Conservation (phyloP, 495 filamentous ascomycete species). For the Niebla homalea region DNA sequence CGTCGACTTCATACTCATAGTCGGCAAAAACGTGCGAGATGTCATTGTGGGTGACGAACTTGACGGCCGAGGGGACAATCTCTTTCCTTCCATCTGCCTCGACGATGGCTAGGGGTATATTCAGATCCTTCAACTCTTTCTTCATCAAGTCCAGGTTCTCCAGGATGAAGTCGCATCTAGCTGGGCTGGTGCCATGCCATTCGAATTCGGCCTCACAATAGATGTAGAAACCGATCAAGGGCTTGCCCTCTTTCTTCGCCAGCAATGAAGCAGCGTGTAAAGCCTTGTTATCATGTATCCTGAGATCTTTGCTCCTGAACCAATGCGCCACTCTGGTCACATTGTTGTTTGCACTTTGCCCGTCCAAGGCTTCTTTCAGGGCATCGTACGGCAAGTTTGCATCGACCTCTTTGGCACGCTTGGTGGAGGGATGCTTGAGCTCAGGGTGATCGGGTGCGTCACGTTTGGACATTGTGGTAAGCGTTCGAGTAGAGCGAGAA, state of each 20-base stretch:
- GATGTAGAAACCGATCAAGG: constrained; percentile 27
- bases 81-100: constrained; percentile 21
- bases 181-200: constrained; percentile 30
- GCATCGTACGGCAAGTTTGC: constrained; percentile 20
- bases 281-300: constrained; percentile 30
- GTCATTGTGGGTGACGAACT: constrained; percentile 27
- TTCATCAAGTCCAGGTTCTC: constrained; percentile 27
- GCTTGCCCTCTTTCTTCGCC: constrained; percentile 19
- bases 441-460: constrained; percentile 18
- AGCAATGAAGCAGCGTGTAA: constrained; percentile 24
- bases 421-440: constrained; percentile 27
- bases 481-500: not conserved
- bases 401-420: constrained; percentile 32
- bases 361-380: constrained; percentile 18
- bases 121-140: constrained; percentile 23
- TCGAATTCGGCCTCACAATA: constrained; percentile 24
- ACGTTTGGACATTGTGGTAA: constrained; percentile 15
- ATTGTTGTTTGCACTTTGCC: constrained; percentile 15
- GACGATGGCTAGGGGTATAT: constrained; percentile 27
- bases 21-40: constrained; percentile 50
- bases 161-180: constrained; percentile 29
- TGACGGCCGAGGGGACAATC: constrained; percentile 20
- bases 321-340: constrained; percentile 24
- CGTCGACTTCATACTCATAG: constrained; percentile 69
- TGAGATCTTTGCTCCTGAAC: constrained; percentile 29